Conservation (phyloP, 2,329 filamentous ascomycete genomes). For the Emericellopsis cladophorae region DNA sequence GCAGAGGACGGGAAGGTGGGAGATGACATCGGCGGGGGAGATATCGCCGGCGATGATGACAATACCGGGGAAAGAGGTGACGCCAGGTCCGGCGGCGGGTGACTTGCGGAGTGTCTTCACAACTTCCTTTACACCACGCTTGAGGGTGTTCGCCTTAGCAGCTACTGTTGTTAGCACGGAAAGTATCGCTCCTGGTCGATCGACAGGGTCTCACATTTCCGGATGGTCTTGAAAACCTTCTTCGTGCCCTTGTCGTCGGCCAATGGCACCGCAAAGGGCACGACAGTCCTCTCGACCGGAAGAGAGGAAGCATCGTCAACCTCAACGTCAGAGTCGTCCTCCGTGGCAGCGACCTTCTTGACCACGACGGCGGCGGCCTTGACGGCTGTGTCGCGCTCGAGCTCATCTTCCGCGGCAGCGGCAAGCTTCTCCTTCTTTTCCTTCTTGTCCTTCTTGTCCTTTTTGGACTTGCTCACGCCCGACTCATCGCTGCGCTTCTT, state of each 20-base stretch:
- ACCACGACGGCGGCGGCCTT: conserved; percentile 22
- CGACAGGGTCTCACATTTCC: conserved; percentile 33
- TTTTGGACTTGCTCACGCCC: conserved; percentile 40
- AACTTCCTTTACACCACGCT: conserved; percentile 97
- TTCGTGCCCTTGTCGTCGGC: conserved; percentile 65
- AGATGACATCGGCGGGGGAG: conserved; percentile 97
- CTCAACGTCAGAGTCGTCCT: conserved; percentile 21
- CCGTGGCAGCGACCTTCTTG: conserved; percentile 20
- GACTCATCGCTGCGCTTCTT: conserved; percentile 45
- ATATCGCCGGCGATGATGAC: conserved; percentile 95
- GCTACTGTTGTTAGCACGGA: conserved; percentile 36
- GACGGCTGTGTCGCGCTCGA: conserved; percentile 41
- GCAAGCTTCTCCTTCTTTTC: conserved; percentile 63
- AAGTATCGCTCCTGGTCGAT: neutral
- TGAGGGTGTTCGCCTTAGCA: conserved; percentile 88
- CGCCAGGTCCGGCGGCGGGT: conserved; percentile 51
- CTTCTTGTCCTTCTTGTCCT: conserved; percentile 55
- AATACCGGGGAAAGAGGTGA: conserved; percentile 54
- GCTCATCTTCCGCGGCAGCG: conserved; percentile 51
- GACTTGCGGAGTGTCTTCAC: conserved; percentile 97
- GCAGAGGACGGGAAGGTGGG: conserved; percentile 92
- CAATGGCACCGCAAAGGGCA: conserved; percentile 73
- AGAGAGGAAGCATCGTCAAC: conserved; percentile 20
- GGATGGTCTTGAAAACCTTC: conserved; percentile 45
- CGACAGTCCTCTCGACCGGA: conserved; percentile 45